Base-by-base conservation (phyloP, 2,329 filamentous ascomycete species). In the Acephala macrosclerotiorum region DNA sequence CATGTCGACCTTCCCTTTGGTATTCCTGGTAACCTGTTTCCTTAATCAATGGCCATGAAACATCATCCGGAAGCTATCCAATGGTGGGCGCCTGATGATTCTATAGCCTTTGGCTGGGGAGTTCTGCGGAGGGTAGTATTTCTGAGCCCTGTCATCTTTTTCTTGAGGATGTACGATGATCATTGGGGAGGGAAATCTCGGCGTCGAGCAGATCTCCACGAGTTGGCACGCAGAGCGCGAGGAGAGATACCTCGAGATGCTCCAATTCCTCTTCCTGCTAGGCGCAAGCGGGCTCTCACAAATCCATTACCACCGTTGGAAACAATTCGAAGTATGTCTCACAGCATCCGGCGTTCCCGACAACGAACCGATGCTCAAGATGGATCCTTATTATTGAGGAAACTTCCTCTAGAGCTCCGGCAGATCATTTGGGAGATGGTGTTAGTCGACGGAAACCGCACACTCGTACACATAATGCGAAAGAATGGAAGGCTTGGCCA, bases 391-490 rank as follows among this genome's bases (percentile, higher is more conserved):
- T 60, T 70, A 35, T 42, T 69, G 20, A 33, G 53, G 11, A 71
- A 51, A 26, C 61, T 73, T 12, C 69, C 67, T 5, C 12, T 64
- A 26, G 71, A 71, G 45, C 61, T 73, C n/a, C 42, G 70, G 42
- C 55, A 61, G 56, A 62, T 65, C 33, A 68, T 73, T 53, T 71
- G 71, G 58, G 61, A 67, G 38, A 49, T 71, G 20, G 65, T 73
- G 33, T 58, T 72, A 12, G 58, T 58, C 7, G 64, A 65, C 22
- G 68, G 61, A 51, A 63, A 64, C 22, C 45, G 25, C 29, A n/a
- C 42, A n/a, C 60, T 68, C 55, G 29, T 33, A 33, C 29, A 33
- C 29, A 68, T 70, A 33, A 47, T 68, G 53, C 57, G 57, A 55
- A 71, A 65, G 61, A 42, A 65, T 56, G 66, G 65, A 20, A 60